Base-by-base conservation (phyloP, 2,329 filamentous ascomycete genomes). In the Incumbomyces delicatus region DNA sequence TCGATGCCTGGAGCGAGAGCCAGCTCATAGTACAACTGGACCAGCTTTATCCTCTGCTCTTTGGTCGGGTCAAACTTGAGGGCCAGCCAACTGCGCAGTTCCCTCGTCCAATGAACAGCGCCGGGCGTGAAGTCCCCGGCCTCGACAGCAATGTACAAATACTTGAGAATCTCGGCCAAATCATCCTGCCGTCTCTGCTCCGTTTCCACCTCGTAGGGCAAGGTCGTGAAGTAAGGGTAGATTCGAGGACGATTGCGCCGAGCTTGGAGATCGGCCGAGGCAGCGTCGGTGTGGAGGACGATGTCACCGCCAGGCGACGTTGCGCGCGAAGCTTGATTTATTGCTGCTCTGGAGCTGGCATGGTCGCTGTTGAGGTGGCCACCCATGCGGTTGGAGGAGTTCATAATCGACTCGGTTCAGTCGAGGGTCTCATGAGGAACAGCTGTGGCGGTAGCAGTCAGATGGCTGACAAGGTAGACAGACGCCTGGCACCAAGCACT, bases 11-110 rank as follows among this genome's bases (percentile, higher is more conserved):
- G 92, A 22, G 92, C 87, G 50, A 98, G 75, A 4, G 87, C 77
- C 49, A 98, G 82, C 68, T 95, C 88, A 67, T 95, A 98, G 69
- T 95, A 98, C 32, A 98, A 75, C 68, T 83, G 85, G 27, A 92
- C 85, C 27, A 98, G 77, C 65, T 80, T 87, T 41, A 88, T 81
- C 48, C 94, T 78, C 56, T 89, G 81, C 62, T 84, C 82, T 58
- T 86, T 80, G 40, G 87, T 87, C 63, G 95, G 87, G 68, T 98
- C 90, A 63, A 98, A 98, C 73, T 98, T 98, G 66, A 98, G 80
- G 45, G 84, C 85, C 55, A 98, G 75, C 92, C 94, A 98, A 66
- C 85, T 87, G 61, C 89, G 81, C 40, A 98, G 81, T 76, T 98
- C 92, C 56, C 90, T 81, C 13, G 92, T 95, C 92, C 92, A 98